Conservation (phyloP, 2,329 filamentous ascomycete genomes). For the Aspergillus pseudoterreus region DNA sequence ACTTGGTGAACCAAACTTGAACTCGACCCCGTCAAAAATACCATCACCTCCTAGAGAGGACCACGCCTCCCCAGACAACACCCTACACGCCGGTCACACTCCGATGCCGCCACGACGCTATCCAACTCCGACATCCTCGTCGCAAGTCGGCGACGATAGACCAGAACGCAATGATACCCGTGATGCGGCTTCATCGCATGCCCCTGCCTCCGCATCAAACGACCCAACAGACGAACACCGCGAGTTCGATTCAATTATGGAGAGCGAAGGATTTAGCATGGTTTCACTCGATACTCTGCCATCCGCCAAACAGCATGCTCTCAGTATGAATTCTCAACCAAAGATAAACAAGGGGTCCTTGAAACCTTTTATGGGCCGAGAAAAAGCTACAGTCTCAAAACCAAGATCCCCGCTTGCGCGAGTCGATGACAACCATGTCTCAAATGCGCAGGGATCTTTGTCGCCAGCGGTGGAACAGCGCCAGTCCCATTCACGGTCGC, state of each 20-base stretch:
- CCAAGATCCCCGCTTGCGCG: constrained; percentile 22
- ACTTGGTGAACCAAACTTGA: constrained; percentile 23
- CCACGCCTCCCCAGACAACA: constrained; percentile 30
- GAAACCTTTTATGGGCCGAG: constrained; percentile 26
- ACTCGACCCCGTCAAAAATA: constrained; percentile 34
- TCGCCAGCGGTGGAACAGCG: constrained; percentile 7
- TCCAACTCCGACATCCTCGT: constrained; percentile 39
- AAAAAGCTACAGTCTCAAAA: constrained; percentile 24
- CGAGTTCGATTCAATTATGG: constrained; percentile 54
- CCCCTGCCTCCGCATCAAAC: constrained; percentile 6
- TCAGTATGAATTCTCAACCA: constrained; percentile 30
- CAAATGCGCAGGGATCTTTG: constrained; percentile 9
- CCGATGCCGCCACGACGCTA: constrained; percentile 34
- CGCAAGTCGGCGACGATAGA: constrained; percentile 34
- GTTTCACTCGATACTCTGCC: constrained; percentile 53
- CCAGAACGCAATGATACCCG: constrained; percentile 14
- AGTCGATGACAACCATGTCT: constrained; percentile 10
- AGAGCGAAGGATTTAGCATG: constrained; percentile 58
- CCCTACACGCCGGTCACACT: constrained; percentile 29
- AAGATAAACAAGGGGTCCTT: constrained; percentile 23
- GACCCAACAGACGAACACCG: constrained; percentile 41
- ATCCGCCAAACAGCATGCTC: constrained; percentile 44
- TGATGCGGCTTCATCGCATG: neutral
- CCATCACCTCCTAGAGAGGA: constrained; percentile 27
- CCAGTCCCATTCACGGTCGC: neutral